Evolutionary conservation across 768 basidiomycete species (phyloP).

Genomic region (Pleurotus cornucopiae): DNA sequence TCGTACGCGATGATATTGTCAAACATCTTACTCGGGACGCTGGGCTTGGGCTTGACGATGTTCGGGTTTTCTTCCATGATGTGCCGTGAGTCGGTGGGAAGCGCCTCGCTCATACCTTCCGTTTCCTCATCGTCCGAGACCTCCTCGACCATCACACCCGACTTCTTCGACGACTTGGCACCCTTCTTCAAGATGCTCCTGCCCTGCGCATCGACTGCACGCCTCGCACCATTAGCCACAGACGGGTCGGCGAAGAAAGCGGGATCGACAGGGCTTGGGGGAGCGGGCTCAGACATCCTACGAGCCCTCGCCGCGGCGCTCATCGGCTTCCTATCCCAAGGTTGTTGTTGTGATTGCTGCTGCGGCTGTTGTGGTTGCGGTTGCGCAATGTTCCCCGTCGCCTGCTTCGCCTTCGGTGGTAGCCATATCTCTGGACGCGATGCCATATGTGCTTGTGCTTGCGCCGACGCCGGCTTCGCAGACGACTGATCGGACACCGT

Average conservation of each 20-base stretch:
- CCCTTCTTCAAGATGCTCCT: conserved; percentile 16
- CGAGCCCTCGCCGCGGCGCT: conserved; percentile 11
- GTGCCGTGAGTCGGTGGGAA: conserved; percentile 30
- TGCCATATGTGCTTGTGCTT: background rate
- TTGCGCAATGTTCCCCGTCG: no score
- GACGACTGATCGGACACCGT: background rate
- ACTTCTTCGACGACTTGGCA: conserved; percentile 15
- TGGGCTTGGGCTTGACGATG: conserved; percentile 39
- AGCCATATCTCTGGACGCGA: background rate
- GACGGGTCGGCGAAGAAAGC: conserved; percentile 10
- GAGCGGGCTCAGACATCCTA: conserved; percentile 26
- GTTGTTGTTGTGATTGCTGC: background rate
- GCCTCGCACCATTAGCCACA: background rate
- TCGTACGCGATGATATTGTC: conserved; percentile 32
- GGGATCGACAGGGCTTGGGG: conserved; percentile 16
- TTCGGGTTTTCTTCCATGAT: conserved; percentile 22
- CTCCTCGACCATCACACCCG: conserved; percentile 37
- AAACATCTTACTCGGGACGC: conserved; percentile 31
- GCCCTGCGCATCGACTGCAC: conserved; percentile 8
- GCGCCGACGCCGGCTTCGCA: background rate
- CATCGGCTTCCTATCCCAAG: conserved; percentile 1
- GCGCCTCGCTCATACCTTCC: conserved; percentile 18
- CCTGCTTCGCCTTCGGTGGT: conserved; percentile 3
- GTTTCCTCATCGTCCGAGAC: conserved; percentile 40
- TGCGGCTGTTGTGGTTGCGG: background rate